Percentiles rank a stretch among this genome's conserved stretches.
phyloP scores from a whole-genome alignment of 1,284 basidiomycete species.

The Ustilago xerochloae region DNA sequence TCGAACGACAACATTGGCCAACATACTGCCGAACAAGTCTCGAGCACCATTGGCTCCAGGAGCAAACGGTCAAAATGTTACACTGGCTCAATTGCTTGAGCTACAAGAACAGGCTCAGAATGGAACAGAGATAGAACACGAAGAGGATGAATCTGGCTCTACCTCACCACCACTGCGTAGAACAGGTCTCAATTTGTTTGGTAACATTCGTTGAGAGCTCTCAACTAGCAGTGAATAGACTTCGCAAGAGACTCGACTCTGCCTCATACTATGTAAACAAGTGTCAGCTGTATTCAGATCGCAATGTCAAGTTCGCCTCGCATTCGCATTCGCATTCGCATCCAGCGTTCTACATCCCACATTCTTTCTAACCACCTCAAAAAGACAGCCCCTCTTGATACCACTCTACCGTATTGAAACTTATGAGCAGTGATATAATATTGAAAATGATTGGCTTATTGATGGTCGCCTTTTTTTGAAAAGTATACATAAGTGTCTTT shows the following conservation, averaged over 20 bases:
- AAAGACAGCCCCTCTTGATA: too few relatives aligned
- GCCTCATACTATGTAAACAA: too few relatives aligned
- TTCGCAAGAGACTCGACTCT: background rate
- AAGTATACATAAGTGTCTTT: background rate
- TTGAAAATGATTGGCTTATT: background rate
- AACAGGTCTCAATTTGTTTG: conserved; percentile 31
- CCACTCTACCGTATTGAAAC: too few relatives aligned
- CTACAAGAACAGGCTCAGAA: conserved; percentile 5
- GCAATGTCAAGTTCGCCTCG: too few relatives aligned
- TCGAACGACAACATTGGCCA: background rate
- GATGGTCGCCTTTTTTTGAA: background rate
- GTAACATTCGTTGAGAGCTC: conserved; percentile 34
- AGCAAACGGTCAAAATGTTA: conserved; percentile 13
- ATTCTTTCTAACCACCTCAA: too few relatives aligned
- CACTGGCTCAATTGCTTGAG: conserved; percentile 27
- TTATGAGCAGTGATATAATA: background rate
- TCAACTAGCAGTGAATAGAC: background rate
- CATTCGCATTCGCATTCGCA: too few relatives aligned
- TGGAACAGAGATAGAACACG: conserved; percentile 5
- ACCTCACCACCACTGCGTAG: conserved; percentile 9
- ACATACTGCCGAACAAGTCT: background rate
- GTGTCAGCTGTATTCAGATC: too few relatives aligned
- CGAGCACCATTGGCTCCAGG: background rate
- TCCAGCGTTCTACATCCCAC: too few relatives aligned
- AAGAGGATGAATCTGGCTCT: background rate